phyloP scores from a whole-genome alignment of 805 yeast genomes.

The Saturnispora dispora region DNA sequence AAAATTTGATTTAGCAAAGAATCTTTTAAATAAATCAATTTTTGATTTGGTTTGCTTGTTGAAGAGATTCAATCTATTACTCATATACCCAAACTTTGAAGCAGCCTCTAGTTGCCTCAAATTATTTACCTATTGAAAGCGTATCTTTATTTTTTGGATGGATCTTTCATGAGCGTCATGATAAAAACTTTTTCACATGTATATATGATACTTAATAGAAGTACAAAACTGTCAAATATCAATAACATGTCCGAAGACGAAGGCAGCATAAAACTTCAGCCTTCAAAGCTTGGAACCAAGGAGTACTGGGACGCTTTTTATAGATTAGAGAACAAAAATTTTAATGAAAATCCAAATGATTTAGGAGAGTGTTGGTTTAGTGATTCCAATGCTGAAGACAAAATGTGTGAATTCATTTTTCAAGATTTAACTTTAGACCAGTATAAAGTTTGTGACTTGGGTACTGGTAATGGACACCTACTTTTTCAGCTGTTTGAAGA shows the following conservation, averaged over 20 bases:
- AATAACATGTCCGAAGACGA: constrained; percentile 6
- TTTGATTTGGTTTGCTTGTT: too few species aligned
- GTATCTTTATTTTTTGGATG: background rate
- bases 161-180: background rate
- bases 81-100: too few species aligned
- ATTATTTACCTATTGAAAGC: too few species aligned
- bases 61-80: too few species aligned
- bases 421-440: constrained; percentile 34
- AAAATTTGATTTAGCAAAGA: too few species aligned
- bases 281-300: constrained; percentile 80
- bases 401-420: constrained; percentile 64
- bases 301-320: constrained; percentile 91
- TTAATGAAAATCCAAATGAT: constrained; percentile 64
- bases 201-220: background rate
- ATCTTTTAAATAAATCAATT: too few species aligned
- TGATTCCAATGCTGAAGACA: constrained; percentile 86
- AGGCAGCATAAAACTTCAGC: constrained; percentile 39
- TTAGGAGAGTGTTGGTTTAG: constrained; percentile 96
- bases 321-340: constrained; percentile 61
- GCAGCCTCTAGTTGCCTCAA: too few species aligned
- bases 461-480: constrained; percentile 95
- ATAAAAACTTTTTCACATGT: background rate
- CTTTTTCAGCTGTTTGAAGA: constrained; percentile 61
- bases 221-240: background rate
- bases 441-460: constrained; percentile 57